phyloP scores from a whole-genome alignment of 495 filamentous ascomycete species.

The Lasiosphaeria hispida region DNA sequence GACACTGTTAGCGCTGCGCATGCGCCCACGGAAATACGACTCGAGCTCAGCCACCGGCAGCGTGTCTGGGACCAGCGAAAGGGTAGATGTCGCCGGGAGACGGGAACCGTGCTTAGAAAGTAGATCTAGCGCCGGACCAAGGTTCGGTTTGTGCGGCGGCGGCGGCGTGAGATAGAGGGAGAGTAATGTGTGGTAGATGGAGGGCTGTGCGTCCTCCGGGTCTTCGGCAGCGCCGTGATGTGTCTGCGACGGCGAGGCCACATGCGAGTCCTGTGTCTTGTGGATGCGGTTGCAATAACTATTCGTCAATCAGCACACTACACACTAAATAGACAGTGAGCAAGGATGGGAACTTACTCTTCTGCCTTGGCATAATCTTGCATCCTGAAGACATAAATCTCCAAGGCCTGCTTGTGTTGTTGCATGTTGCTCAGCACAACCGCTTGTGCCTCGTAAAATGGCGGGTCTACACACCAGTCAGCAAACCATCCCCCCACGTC shows the following conservation, averaged over 20 bases:
- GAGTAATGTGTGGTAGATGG: conserved; percentile 88
- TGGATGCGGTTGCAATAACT: conserved; percentile 90
- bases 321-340: background rate
- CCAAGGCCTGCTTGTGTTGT: conserved; percentile 86
- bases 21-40: conserved; percentile 87
- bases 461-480: conserved; percentile 55
- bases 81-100: conserved; percentile 78
- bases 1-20: conserved; percentile 78
- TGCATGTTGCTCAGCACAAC: conserved; percentile 95
- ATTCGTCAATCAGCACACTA: background rate
- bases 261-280: conserved; percentile 49
- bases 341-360: conserved; percentile 57
- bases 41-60: conserved; percentile 78
- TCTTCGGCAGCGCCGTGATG: conserved; percentile 44
- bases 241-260: conserved; percentile 35
- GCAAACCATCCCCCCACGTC: background rate
- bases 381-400: conserved; percentile 95
- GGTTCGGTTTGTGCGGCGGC: conserved; percentile 66
- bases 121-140: conserved; percentile 77
- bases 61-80: conserved; percentile 78
- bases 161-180: conserved; percentile 88
- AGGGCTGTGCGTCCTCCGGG: conserved; percentile 56
- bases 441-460: conserved; percentile 86
- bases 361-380: conserved; percentile 85
- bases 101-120: conserved; percentile 89